Evolutionary conservation across 1,139 yeast genomes (phyloP).

Genomic region (Geotrichum aggregatum): DNA sequence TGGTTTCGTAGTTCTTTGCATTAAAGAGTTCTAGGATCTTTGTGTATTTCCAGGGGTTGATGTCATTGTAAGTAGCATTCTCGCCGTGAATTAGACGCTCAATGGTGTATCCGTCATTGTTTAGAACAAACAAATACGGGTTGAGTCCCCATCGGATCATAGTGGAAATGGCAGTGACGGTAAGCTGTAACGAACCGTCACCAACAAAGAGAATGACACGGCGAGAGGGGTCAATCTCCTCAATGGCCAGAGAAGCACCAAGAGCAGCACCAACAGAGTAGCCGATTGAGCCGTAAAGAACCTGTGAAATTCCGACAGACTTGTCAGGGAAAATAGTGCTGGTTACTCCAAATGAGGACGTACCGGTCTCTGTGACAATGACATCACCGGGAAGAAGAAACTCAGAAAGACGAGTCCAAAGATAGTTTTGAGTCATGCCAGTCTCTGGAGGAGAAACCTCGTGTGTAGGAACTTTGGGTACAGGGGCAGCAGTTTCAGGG

Average conservation of each 20-base stretch:
- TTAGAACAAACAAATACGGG: slow-evolving; percentile 76
- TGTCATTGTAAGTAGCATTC: slow-evolving; percentile 68
- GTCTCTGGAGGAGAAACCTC: slow-evolving; percentile 31
- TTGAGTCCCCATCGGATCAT: slow-evolving; percentile 74
- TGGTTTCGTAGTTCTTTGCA: slow-evolving; percentile 45
- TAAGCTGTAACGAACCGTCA: slow-evolving; percentile 85
- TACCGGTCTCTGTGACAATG: slow-evolving; percentile 82
- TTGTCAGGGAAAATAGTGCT: slow-evolving; percentile 73
- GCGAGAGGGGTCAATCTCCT: slow-evolving; percentile 62
- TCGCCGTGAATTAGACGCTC: slow-evolving; percentile 85
- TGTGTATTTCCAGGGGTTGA: slow-evolving; percentile 78
- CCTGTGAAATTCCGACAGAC: slow-evolving; percentile 77
- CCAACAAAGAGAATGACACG: slow-evolving; percentile 82
- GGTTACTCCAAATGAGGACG: slow-evolving; percentile 82
- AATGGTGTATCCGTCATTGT: slow-evolving; percentile 85
- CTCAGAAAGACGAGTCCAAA: slow-evolving; percentile 71
- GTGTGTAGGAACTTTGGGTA: slow-evolving; percentile 24
- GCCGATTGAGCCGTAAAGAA: slow-evolving; percentile 88
- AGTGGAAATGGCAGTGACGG: slow-evolving; percentile 83
- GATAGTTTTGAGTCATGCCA: slow-evolving; percentile 66
- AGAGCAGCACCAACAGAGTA: slow-evolving; percentile 78
- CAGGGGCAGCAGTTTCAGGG: slow-evolving; percentile 24
- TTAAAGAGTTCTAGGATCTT: slow-evolving; percentile 66
- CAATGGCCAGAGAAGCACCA: slow-evolving; percentile 83
- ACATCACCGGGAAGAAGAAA: slow-evolving; percentile 80